Evolutionary conservation across 352 stramenopile genomes (phyloP), one percentile per base, ranked within the genome.

Genomic region (Aphanomyces invadans): DNA sequence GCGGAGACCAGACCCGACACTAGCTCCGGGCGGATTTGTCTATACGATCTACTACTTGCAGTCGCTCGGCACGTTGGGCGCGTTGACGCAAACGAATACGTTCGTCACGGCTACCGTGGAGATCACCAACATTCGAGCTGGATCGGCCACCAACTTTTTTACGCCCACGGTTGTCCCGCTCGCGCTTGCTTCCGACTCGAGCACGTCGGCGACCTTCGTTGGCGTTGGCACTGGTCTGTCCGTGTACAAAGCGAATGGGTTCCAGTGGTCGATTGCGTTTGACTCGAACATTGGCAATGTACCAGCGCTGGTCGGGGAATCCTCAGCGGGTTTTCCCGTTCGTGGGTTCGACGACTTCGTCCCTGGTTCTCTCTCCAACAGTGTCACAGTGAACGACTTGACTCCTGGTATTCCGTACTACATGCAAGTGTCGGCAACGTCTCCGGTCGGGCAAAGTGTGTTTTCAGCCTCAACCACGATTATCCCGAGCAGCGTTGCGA

Each of bases 221-320:
- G 71, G 72, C 0, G 72, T 64, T 12, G 68, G 71, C 4, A 61
- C 73, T 7, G 51, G 71, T 10, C 54, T 89, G 1, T 74, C 71
- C 7, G 74, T 92, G 10, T 92, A 76, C 69, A 91, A 89, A 69
- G 82, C 83, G 2, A 91, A 91, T 29, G 84, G 84, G 0, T 88
- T 91, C 15, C 46, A 88, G 4, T 92, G 84, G 84, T 89, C 78
- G 0, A 78, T 92, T 56, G 88, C 87, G 54, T 92, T 92, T 39
- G 86, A 85, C 42, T 88, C 81, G 0, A 89, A 76, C 1, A 78
- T 92, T 28, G 84, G 84, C 4, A 83, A 92, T 51, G 70, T 90
- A 0, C 68, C 80, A 4, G 69, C 65, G 19, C 71, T 92, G 1
- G 73, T 4, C 3, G 46, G 46, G 11, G 10, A 70, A 1, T 32